Base-by-base conservation (phyloP, 345 rosid species). In the Turritis glabra region DNA sequence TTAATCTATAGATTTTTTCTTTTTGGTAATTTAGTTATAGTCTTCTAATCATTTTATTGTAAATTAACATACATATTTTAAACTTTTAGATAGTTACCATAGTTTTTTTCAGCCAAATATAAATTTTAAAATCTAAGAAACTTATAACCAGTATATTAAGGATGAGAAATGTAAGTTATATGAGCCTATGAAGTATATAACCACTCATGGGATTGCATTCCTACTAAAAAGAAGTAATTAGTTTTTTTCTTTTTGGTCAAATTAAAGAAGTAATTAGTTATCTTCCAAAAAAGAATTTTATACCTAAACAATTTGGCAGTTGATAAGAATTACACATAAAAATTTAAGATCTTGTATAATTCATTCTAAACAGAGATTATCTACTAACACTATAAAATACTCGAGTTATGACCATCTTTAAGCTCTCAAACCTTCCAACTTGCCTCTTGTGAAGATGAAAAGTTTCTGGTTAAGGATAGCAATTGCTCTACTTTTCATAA, bases 401-500 rank as follows among this genome's bases (percentile, higher is more conserved):
- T 15, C 9, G 18, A 43, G 19, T 7, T 43, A 6, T 6, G 9
- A 43, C 48, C 48, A 43, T 43, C 3, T 43, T 43, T n/a, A 43
- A 6, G 19, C 19, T 43, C 48, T n/a, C 48, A 43, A 43, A n/a
- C 48, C 19, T 5, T n/a, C 1, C 19, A 43, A 43, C 48, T 43
- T n/a, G 9, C 48, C 1, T 43, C 19, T 43, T 43, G 48, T 43
- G 25, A 83, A 59, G 29, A 82, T 82, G 86, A 47, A 87, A 71
- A 52, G 14, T 37, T 21, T 78, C 10, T 58, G 61, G 77, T 69
- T 22, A 50, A 67, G 67, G 78, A 60, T 76, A 64, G 48, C 59
- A 77, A 80, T 79, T 64, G 76, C 59, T 57, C 60, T 80, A 51
- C 66, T 85, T 62, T 6, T 83, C 64, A 7, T 80, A 57, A 79